Percentiles rank a stretch among this genome's conserved stretches.
Conservation (phyloP, 208 protist species). For the Acanthamoeba royreba region DNA sequence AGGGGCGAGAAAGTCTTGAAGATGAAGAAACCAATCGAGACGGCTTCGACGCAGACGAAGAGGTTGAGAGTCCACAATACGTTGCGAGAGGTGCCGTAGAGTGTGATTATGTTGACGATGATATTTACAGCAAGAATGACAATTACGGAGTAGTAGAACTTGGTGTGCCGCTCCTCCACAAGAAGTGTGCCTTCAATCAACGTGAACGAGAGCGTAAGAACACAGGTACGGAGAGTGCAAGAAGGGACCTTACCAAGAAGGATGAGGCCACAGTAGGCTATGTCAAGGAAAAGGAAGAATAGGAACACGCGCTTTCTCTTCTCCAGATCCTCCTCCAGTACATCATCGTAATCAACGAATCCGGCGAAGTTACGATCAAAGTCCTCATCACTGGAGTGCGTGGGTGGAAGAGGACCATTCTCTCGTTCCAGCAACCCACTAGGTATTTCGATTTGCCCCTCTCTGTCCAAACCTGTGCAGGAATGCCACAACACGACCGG, state of each 20-base stretch:
- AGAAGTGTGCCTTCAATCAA: not conserved
- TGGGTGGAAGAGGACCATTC: too few relatives aligned
- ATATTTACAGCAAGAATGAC: not conserved
- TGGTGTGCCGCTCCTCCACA: not conserved
- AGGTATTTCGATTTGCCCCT: too few relatives aligned
- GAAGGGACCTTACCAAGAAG: not conserved
- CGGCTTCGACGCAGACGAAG: not conserved
- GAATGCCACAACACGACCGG: too few relatives aligned
- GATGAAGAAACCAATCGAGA: conserved; percentile 4
- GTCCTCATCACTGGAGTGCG: too few relatives aligned
- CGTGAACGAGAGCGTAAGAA: not conserved
- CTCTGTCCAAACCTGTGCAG: too few relatives aligned
- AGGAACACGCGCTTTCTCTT: not conserved
- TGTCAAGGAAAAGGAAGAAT: conserved; percentile 25
- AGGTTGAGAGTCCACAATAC: not conserved
- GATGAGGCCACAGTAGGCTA: not conserved
- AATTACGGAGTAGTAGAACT: not conserved
- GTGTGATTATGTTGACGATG: not conserved
- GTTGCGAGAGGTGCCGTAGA: not conserved
- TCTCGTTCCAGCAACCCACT: too few relatives aligned
- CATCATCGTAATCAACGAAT: not conserved
- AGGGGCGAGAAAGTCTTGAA: conserved; percentile 44
- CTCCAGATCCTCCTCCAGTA: not conserved
- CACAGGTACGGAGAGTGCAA: not conserved
- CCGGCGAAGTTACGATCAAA: too few relatives aligned